These are phyloP conservation scores for Fusarium floridanum DNA, from an alignment of 2,329 filamentous ascomycete genomes.

Conservation along the genomic window DNA sequence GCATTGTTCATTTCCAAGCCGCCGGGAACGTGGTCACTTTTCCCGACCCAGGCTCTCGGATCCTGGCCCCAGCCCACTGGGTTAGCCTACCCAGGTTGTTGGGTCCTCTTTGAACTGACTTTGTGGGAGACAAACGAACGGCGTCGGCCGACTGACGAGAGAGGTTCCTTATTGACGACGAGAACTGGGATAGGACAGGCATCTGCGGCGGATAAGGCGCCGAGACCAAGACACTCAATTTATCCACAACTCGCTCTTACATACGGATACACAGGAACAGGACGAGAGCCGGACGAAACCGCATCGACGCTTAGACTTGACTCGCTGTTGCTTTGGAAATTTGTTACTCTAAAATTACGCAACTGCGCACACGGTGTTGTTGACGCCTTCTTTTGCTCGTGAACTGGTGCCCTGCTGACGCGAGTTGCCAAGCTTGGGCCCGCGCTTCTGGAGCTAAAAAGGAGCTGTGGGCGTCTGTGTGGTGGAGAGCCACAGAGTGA, in stretches of 20 bases:
- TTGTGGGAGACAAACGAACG: neutral
- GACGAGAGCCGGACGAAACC: neutral
- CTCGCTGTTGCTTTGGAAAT: neutral
- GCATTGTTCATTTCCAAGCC: conserved; percentile 36
- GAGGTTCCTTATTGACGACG: neutral
- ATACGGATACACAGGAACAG: conserved; percentile 17
- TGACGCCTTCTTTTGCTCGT: conserved; percentile 4
- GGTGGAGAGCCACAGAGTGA: conserved; percentile 19
- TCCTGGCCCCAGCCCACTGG: conserved; percentile 37
- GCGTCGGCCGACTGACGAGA: neutral
- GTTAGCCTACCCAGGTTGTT: conserved; percentile 41
- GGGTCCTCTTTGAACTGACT: conserved; percentile 30
- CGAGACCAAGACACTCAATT: conserved; percentile 1
- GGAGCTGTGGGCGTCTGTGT: conserved; percentile 26
- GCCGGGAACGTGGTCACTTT: conserved; percentile 36
- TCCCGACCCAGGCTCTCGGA: conserved; percentile 45
- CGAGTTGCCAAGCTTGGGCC: conserved; percentile 14
- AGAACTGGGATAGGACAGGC: neutral
- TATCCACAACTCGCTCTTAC: conserved; percentile 13
- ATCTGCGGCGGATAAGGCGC: conserved; percentile 5
- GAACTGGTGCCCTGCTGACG: conserved; percentile 15
- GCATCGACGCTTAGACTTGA: neutral
- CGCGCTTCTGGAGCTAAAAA: conserved; percentile 10
- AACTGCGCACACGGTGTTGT: neutral
- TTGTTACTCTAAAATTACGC: neutral